Evolutionary conservation across 2,329 filamentous ascomycete genomes (phyloP).

Genomic region (Botrytis sinoallii): DNA sequence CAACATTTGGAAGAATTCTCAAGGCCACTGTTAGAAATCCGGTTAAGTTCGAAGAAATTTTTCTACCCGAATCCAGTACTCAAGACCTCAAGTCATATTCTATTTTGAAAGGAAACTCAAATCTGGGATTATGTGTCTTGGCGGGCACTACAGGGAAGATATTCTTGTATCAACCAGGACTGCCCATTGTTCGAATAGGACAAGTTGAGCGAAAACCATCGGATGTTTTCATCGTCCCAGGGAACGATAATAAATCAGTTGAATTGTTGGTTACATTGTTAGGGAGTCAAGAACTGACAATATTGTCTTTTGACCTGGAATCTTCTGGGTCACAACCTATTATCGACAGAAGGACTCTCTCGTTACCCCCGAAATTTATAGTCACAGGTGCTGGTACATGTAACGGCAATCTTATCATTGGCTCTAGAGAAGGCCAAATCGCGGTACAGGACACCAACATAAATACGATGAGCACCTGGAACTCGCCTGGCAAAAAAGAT

Average conservation of each 20-base stretch:
- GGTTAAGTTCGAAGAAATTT: constrained; percentile 35
- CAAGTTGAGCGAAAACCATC: constrained; percentile 30
- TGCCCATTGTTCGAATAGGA: constrained; percentile 25
- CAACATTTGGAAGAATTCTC: constrained; percentile 59
- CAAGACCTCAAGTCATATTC: constrained; percentile 48
- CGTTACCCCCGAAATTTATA: constrained; percentile 44
- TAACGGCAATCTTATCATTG: constrained; percentile 45
- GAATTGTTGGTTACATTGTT: constrained; percentile 1
- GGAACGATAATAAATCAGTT: background rate
- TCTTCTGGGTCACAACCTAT: too few species aligned
- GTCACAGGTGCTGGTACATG: constrained; percentile 49
- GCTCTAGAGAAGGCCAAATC: constrained; percentile 54
- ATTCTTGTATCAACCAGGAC: constrained; percentile 26
- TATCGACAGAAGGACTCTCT: background rate
- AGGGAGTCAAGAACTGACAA: background rate
- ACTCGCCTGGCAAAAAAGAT: constrained; percentile 42
- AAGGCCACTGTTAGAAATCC: constrained; percentile 39
- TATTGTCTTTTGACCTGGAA: constrained; percentile 14
- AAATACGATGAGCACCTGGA: constrained; percentile 25
- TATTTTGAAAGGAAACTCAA: constrained; percentile 41
- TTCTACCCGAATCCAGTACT: constrained; percentile 31
- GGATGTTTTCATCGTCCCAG: constrained; percentile 36
- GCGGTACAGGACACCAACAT: constrained; percentile 43
- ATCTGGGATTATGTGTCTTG: constrained; percentile 43
- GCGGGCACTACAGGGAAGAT: constrained; percentile 45